phyloP scores from a whole-genome alignment of 139 green algal species.

The Spirogloea muscicola region DNA sequence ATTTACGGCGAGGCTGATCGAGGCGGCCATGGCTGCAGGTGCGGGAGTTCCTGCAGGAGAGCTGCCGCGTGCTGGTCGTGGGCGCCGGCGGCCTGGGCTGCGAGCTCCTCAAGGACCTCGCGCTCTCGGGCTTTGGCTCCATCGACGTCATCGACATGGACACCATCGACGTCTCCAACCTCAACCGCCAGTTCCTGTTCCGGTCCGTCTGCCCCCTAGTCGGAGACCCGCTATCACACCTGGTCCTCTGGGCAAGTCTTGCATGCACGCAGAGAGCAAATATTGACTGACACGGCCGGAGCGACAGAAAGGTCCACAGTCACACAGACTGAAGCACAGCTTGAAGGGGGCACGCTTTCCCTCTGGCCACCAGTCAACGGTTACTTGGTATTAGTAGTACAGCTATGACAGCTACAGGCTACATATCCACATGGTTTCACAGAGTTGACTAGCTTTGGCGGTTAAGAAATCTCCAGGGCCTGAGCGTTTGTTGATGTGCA shows the following conservation, averaged over 20 bases:
- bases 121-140: conserved; percentile 88
- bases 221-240: background rate
- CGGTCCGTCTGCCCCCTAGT: conserved; percentile 55
- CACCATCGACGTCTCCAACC: conserved; percentile 98
- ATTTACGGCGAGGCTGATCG: background rate
- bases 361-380: too few relatives aligned
- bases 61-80: conserved; percentile 75
- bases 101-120: conserved; percentile 97
- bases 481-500: too few relatives aligned
- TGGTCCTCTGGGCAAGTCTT: background rate
- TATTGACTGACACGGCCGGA: too few relatives aligned
- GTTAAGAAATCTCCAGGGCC: too few relatives aligned
- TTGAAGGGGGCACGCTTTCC: too few relatives aligned
- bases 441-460: too few relatives aligned
- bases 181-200: conserved; percentile 99
- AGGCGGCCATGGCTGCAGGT: conserved; percentile 34
- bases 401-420: too few relatives aligned
- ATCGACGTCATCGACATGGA: conserved; percentile 99
- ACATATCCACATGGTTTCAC: too few relatives aligned
- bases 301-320: too few relatives aligned
- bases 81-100: conserved; percentile 96
- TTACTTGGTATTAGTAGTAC: too few relatives aligned
- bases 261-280: too few relatives aligned
- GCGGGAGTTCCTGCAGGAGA: conserved; percentile 42
- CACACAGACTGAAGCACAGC: too few relatives aligned